Conservation (phyloP, 805 yeast species). For the Spathaspora arborariae region DNA sequence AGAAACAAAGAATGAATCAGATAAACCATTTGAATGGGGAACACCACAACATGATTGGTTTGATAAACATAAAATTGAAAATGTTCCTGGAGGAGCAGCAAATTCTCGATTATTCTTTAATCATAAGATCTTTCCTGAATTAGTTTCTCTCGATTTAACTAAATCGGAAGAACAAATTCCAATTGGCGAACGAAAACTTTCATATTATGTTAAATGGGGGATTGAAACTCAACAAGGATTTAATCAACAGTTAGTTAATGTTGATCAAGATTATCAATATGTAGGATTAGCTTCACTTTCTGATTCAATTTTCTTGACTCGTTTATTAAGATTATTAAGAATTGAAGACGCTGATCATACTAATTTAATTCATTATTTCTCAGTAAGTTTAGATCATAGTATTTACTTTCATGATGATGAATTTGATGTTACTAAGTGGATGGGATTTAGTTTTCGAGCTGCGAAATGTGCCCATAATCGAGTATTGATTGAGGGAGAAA, state of each 20-base stretch:
- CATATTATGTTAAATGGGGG: conserved; percentile 28
- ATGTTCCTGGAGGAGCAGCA: conserved; percentile 10
- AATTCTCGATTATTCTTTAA: conserved; percentile 12
- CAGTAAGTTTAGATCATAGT: conserved; percentile 32
- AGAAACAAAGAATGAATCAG: conserved; percentile 9
- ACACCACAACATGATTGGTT: conserved; percentile 31
- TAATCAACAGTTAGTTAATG: conserved; percentile 8
- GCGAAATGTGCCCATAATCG: conserved; percentile 30
- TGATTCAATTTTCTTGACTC: conserved; percentile 51
- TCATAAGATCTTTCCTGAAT: conserved; percentile 30
- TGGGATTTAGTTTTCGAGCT: conserved; percentile 22
- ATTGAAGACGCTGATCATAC: conserved; percentile 20
- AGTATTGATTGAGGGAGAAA: conserved; percentile 25
- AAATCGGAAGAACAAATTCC: conserved; percentile 17
- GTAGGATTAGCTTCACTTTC: conserved; percentile 57
- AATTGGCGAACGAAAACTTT: conserved; percentile 28
- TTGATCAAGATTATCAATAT: conserved; percentile 31
- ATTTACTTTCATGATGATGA: conserved; percentile 33
- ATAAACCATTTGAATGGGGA: conserved; percentile 29
- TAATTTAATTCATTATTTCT: conserved; percentile 22
- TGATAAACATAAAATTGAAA: conserved; percentile 13
- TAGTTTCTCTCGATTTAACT: conserved; percentile 25
- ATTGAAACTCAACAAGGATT: conserved; percentile 11
- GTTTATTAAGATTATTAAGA: conserved; percentile 48
- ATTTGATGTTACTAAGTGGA: conserved; percentile 34